phyloP scores from a whole-genome alignment of 192 early-diverging fungal genomes.

The Martensiomyces pterosporus region DNA sequence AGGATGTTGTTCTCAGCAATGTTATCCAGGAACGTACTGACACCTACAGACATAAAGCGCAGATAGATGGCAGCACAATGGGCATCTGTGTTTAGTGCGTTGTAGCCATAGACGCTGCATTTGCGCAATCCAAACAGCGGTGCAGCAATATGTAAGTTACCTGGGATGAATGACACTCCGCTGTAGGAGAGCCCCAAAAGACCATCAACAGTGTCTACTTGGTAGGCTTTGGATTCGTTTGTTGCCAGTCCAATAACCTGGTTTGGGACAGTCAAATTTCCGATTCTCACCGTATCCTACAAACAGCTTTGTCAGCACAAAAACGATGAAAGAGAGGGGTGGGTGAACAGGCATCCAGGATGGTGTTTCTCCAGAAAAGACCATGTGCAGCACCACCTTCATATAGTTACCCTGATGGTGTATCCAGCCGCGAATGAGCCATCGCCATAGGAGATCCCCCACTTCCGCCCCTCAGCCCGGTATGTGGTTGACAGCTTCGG shows the following conservation, averaged over 20 bases:
- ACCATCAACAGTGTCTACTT: slow-evolving; percentile 60
- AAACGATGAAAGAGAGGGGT: too few relatives aligned
- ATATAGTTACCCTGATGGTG: slow-evolving; percentile 26
- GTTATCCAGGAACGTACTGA: slow-evolving; percentile 52
- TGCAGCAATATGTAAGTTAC: too few relatives aligned
- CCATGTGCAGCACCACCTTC: too few relatives aligned
- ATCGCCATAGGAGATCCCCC: slow-evolving; percentile 63
- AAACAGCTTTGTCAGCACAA: neutral
- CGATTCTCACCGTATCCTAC: slow-evolving; percentile 56
- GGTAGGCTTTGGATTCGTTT: slow-evolving; percentile 54
- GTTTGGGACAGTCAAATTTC: slow-evolving; percentile 52
- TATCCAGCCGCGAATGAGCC: slow-evolving; percentile 52
- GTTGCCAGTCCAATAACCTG: slow-evolving; percentile 61
- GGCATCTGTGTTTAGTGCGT: too few relatives aligned
- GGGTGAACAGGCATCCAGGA: too few relatives aligned
- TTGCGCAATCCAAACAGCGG: too few relatives aligned
- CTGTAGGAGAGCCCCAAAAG: slow-evolving; percentile 64
- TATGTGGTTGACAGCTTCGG: slow-evolving; percentile 53
- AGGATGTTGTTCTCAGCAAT: slow-evolving; percentile 54
- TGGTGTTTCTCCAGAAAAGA: too few relatives aligned
- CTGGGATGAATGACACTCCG: slow-evolving; percentile 50
- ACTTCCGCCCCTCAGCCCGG: slow-evolving; percentile 55
- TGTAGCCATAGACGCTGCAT: too few relatives aligned
- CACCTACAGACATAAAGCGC: slow-evolving; percentile 27
- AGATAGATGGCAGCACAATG: neutral